Evolutionary conservation across 2,329 filamentous ascomycete species (phyloP).

Genomic region (Colletotrichum destructivum): DNA sequence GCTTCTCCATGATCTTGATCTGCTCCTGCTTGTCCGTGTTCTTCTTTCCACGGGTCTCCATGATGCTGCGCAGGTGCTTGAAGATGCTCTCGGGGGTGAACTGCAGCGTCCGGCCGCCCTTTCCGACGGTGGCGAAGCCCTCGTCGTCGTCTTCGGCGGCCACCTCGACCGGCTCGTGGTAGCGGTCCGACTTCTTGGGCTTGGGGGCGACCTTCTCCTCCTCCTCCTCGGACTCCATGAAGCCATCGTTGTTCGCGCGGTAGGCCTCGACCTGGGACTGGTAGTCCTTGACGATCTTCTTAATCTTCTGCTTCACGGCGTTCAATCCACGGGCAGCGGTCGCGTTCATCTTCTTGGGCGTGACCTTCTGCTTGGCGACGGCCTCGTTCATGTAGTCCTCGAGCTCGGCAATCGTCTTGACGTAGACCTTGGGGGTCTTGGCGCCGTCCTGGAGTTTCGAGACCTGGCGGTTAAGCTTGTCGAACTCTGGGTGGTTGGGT

Average conservation of each 20-base stretch:
- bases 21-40: conserved; percentile 97
- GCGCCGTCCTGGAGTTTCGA: conserved; percentile 83
- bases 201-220: conserved; percentile 71
- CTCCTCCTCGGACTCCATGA: conserved; percentile 88
- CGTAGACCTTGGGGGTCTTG: conserved; percentile 89
- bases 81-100: conserved; percentile 99
- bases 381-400: conserved; percentile 96
- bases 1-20: conserved; percentile 97
- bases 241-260: conserved; percentile 86
- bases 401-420: conserved; percentile 92
- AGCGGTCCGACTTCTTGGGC: conserved; percentile 65
- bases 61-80: conserved; percentile 93
- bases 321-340: conserved; percentile 95
- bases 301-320: conserved; percentile 97
- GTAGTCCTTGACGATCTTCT: conserved; percentile 98
- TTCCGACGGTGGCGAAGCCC: conserved; percentile 90
- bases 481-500: conserved; percentile 77
- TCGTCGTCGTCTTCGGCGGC: conserved; percentile 78
- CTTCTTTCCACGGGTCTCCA: conserved; percentile 98
- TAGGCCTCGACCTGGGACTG: conserved; percentile 89
- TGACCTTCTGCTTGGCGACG: conserved; percentile 94
- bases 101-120: conserved; percentile 88
- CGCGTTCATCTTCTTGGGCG: conserved; percentile 99
- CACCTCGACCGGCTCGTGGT: conserved; percentile 65
- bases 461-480: conserved; percentile 92